These are phyloP conservation scores for Zymoseptoria passerinii DNA, from an alignment of 2,329 filamentous ascomycete species.

Conservation along the genomic window DNA sequence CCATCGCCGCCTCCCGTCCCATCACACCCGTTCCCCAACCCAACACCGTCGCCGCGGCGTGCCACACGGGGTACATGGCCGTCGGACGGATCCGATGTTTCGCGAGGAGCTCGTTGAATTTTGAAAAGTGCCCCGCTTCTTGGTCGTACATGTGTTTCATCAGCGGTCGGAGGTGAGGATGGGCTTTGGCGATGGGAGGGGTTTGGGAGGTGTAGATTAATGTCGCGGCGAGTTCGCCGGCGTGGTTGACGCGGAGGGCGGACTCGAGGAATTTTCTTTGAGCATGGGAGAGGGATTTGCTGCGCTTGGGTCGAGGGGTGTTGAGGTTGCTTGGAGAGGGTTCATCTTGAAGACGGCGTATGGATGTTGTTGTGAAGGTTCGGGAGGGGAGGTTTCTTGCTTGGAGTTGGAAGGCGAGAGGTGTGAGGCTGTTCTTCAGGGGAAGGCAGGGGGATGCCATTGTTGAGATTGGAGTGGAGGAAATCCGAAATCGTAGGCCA, in stretches of 20 bases:
- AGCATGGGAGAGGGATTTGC: slow-evolving; percentile 29
- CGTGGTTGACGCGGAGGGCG: slow-evolving; percentile 90
- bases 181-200: slow-evolving; percentile 65
- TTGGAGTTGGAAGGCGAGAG: slow-evolving; percentile 25
- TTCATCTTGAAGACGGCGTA: slow-evolving; percentile 13
- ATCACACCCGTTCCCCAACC: slow-evolving; percentile 86
- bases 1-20: slow-evolving; percentile 93
- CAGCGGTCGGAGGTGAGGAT: slow-evolving; percentile 79
- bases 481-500: neutral
- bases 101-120: slow-evolving; percentile 75
- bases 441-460: slow-evolving; percentile 13
- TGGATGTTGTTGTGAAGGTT: slow-evolving; percentile 15
- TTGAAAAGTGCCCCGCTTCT: slow-evolving; percentile 76
- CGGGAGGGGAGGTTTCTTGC: slow-evolving; percentile 13
- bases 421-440: slow-evolving; percentile 20
- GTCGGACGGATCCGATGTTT: slow-evolving; percentile 88
- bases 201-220: slow-evolving; percentile 89
- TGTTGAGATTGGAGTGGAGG: neutral
- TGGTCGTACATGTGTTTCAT: slow-evolving; percentile 99
- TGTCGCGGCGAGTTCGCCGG: slow-evolving; percentile 91
- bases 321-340: slow-evolving; percentile 14
- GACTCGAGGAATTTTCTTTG: slow-evolving; percentile 69
- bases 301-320: slow-evolving; percentile 9
- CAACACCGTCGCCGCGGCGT: slow-evolving; percentile 65
- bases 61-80: slow-evolving; percentile 86